Conservation (phyloP, 225 moss, liverwort and hornwort genomes). For the Marchantia paleacea region DNA sequence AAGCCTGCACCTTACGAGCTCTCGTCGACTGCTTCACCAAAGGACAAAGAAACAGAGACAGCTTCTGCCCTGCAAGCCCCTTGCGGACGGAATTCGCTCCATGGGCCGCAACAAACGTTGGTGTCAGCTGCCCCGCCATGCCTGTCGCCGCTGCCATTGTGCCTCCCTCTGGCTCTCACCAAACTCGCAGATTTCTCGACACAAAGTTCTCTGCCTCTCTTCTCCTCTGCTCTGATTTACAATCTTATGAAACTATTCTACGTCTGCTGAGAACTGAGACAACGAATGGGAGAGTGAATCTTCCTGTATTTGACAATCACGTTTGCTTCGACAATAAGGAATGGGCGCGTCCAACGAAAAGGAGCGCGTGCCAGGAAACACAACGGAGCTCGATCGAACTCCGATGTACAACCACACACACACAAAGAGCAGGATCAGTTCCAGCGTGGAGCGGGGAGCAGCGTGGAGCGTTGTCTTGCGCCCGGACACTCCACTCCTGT, state of each 20-base stretch:
- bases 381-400: background rate
- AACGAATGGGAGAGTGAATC: background rate
- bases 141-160: slow-evolving; percentile 27
- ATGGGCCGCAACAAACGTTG: slow-evolving; percentile 31
- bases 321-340: background rate
- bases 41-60: slow-evolving; percentile 37
- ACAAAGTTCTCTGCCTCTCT: background rate
- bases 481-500: no score
- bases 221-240: background rate
- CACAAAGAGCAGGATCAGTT: background rate
- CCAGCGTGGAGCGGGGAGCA: background rate
- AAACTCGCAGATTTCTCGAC: background rate
- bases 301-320: background rate
- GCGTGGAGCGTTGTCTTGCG: background rate
- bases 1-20: slow-evolving; percentile 27
- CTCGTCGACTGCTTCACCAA: slow-evolving; percentile 6
- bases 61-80: slow-evolving; percentile 45
- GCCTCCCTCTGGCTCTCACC: background rate
- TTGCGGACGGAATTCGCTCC: slow-evolving; percentile 43
- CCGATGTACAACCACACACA: background rate
- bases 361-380: background rate
- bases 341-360: background rate
- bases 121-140: slow-evolving; percentile 50
- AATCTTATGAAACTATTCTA: background rate
- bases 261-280: background rate